Base-by-base conservation (phyloP, 2,329 filamentous ascomycete genomes). In the Pseudogymnoascus sp. region DNA sequence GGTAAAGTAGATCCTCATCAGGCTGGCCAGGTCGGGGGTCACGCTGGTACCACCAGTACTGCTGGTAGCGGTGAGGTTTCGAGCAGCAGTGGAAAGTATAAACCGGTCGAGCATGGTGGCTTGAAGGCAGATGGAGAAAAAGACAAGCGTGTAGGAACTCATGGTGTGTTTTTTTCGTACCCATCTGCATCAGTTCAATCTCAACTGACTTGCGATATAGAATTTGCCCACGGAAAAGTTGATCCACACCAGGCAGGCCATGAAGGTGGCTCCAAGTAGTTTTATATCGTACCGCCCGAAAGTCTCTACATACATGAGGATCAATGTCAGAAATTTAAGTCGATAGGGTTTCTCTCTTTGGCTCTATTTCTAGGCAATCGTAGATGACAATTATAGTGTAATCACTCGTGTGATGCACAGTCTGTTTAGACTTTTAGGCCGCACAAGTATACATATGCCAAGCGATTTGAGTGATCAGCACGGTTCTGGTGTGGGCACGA, bases 161-260 rank as follows among this genome's bases (percentile, higher is more conserved):
- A 73, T 29, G 51, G 51, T 57, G 11, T 10, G n/a, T 34, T 18
- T 57, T 12, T 34, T 18, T 7, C 11, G 12, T 34, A 18, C 12
- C 29, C 11, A 57, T 34, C 10, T 34, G n/a, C 16, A 34, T 34
- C 51, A 34, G 29, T 6, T 34, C 45, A 31, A 57, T 34, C 12
- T 34, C 12, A 34, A 34, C 51, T 57, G 29, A 57, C 29, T 4
- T 34, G 29, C 29, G 23, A 11, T 18, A 18, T 39, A 68, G 72
- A 76, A 67, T 77, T 77, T 63, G 76, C 75, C 62, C 72, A 75
- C 16, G 75, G 76, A 65, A 75, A 77, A 65, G 75, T 78, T 26
- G 75, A 78, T 65, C 76, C 76, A 26, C 67, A 70, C 45, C 71
- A 77, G 67, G 76, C 76, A 63, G 76, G 76, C 34, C 73, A 74